These are phyloP conservation scores for Mycena venus DNA, from an alignment of 768 basidiomycete genomes.

Conservation along the genomic window DNA sequence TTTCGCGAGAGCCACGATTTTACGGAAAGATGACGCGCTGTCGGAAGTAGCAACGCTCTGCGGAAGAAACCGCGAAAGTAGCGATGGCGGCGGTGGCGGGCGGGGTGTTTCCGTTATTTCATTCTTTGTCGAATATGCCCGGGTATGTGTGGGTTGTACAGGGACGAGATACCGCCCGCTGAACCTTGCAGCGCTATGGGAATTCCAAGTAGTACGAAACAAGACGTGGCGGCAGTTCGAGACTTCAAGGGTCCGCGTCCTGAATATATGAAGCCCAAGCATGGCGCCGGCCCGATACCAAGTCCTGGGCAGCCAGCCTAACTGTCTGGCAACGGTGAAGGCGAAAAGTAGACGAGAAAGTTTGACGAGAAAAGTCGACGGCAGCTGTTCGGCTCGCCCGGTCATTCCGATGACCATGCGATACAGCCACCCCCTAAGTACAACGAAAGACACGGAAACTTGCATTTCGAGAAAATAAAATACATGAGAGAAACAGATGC, in stretches of 20 bases:
- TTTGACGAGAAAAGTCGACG: no score
- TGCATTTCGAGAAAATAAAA: background rate
- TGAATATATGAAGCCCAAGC: slow-evolving; percentile 27
- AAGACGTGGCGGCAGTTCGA: slow-evolving; percentile 29
- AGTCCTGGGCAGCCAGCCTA: background rate
- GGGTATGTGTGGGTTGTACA: background rate
- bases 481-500: background rate
- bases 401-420: no score
- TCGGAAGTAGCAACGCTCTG: slow-evolving; percentile 38
- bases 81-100: slow-evolving; percentile 20
- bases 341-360: background rate
- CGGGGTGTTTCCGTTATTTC: slow-evolving; percentile 25
- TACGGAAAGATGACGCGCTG: slow-evolving; percentile 75
- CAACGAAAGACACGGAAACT: no score
- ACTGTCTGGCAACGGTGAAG: background rate
- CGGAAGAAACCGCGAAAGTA: slow-evolving; percentile 42
- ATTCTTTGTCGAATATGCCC: slow-evolving; percentile 31
- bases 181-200: slow-evolving; percentile 15
- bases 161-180: background rate
- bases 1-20: slow-evolving; percentile 82
- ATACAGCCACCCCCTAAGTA: background rate
- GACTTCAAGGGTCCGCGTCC: slow-evolving; percentile 16
- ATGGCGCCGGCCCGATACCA: slow-evolving; percentile 22
- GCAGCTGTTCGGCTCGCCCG: no score
- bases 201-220: slow-evolving; percentile 19